Percentiles rank a stretch among this genome's conserved stretches.
Evolutionary conservation across 139 green algal genomes (phyloP).

Genomic region (Limnomonas spitsbergensis): DNA sequence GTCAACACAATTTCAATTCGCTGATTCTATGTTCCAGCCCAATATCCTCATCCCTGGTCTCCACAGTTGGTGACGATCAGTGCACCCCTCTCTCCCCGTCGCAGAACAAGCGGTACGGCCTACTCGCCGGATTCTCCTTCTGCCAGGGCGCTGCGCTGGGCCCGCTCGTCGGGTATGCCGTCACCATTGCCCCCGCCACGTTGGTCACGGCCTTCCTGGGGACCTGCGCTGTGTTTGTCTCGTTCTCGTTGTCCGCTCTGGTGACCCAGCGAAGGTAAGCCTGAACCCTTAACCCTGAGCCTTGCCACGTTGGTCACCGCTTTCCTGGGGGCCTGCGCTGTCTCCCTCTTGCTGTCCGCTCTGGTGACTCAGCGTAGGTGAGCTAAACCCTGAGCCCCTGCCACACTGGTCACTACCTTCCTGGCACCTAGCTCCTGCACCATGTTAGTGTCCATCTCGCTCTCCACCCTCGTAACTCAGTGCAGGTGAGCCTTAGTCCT

Average conservation of each 20-base stretch:
- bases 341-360: conserved; percentile 63
- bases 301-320: conserved; percentile 44
- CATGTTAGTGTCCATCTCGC: conserved; percentile 66
- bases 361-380: conserved; percentile 55
- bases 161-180: conserved; percentile 42
- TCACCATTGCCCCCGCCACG: conserved; percentile 26
- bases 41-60: too few relatives aligned
- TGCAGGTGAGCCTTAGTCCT: too few relatives aligned
- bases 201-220: conserved; percentile 48
- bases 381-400: conserved; percentile 29
- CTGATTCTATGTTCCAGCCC: too few relatives aligned
- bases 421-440: conserved; percentile 40
- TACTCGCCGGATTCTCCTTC: conserved; percentile 53
- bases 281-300: conserved; percentile 28
- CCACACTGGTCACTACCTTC: conserved; percentile 47
- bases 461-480: conserved; percentile 54
- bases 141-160: conserved; percentile 49
- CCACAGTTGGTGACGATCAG: too few relatives aligned
- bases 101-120: conserved; percentile 43
- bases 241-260: conserved; percentile 66
- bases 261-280: conserved; percentile 53
- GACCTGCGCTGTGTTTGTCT: conserved; percentile 60
- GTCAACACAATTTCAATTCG: too few relatives aligned
- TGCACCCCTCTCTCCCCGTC: too few relatives aligned
- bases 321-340: conserved; percentile 36